phyloP scores from a whole-genome alignment of 805 yeast genomes.

The Candida lessepsii region DNA sequence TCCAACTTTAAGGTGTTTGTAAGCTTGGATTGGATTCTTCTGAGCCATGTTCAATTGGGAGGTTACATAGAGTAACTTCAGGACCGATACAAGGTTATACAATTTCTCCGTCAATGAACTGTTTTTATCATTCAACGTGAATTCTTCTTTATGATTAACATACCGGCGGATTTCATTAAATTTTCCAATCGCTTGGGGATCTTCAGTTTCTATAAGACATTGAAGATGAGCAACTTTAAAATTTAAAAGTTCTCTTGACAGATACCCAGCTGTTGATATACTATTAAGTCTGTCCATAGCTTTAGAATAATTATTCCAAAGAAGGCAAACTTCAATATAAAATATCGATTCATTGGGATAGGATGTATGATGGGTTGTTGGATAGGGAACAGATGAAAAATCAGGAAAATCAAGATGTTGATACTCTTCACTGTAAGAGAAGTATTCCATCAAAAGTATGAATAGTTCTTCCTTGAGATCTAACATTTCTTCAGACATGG shows the following conservation, averaged over 20 bases:
- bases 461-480: no score
- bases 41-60: slow-evolving; percentile 21
- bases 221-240: slow-evolving; percentile 31
- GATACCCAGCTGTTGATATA: no score
- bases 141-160: slow-evolving; percentile 28
- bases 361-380: no score
- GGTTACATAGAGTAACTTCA: slow-evolving; percentile 35
- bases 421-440: no score
- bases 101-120: slow-evolving; percentile 19
- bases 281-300: no score
- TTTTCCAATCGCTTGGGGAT: slow-evolving; percentile 21
- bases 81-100: slow-evolving; percentile 27
- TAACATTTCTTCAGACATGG: no score
- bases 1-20: slow-evolving; percentile 45
- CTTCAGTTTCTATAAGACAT: slow-evolving; percentile 18
- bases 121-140: slow-evolving; percentile 11
- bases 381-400: no score
- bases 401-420: no score
- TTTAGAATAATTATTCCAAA: no score
- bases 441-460: no score
- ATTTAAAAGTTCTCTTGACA: not conserved
- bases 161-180: slow-evolving; percentile 22
- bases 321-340: not conserved
- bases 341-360: no score
- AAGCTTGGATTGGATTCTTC: slow-evolving; percentile 26